Base-by-base conservation (phyloP, 345 rosid species). In the Dimocarpus longan region DNA sequence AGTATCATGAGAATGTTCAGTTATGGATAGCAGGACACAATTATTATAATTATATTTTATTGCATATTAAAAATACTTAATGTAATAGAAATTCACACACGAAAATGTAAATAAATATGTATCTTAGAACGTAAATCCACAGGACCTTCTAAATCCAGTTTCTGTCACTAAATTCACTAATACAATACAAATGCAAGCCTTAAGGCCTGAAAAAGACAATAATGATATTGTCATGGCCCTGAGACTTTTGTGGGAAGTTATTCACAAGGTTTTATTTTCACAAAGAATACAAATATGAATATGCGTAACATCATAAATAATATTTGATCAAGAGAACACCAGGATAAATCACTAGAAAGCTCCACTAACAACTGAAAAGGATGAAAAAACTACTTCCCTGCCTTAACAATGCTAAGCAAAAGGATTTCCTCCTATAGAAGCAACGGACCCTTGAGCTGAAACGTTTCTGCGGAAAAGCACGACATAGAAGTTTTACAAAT, bases 401-500 rank as follows among this genome's bases (percentile, higher is more conserved):
- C 65, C 5, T 3, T 50, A 5, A 52, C 67, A 73, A 69, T 42
- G 11, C 87, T 88, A 95, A 2, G 96, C 94, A 81, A 96, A 96
- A 59, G 98, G 98, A 83, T 96, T 96, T 76, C 98, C 95, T 76
- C 97, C 93, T 0, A 89, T 43, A 8, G 91, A 90, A 77, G 99
- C 92, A 82, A 94, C 91, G 67, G 88, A 92, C 7, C 88, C 99
- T 79, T 91, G 97, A 42, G 91, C 71, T 32, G 89, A 86, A 43
- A 91, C 80, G 68, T 83, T 90, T 85, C 98, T 96, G 84, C 73
- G 46, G 37, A 72, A 43, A 70, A 52, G 48, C 60, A 60, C 75
- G 22, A 4, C 0, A 28, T 24, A 32, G 3, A 3, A 67, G 52
- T 57, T 59, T 24, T 15, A 19, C 8, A 26, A 28, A 60, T 60